Conservation (phyloP, 2,329 filamentous ascomycete species). For the Zymoseptoria crescenta region DNA sequence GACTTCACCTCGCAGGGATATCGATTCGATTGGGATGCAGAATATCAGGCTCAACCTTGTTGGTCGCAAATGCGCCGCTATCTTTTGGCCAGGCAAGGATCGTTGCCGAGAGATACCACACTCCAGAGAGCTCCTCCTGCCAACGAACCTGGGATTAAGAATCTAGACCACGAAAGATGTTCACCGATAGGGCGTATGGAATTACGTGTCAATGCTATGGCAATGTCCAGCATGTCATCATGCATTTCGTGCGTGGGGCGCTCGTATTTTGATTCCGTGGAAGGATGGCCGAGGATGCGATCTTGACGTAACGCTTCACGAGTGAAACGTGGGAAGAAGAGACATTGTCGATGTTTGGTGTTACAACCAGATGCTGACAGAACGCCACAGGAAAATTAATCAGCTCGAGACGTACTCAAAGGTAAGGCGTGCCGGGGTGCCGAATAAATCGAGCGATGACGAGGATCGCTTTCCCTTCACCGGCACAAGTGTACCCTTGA, state of each 20-base stretch:
- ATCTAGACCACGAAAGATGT: background rate
- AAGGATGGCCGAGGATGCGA: background rate
- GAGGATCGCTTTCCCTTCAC: background rate
- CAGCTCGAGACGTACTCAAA: background rate
- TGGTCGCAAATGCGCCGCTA: background rate
- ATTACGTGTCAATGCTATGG: background rate
- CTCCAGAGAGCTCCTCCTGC: no score
- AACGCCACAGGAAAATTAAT: background rate
- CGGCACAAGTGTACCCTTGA: background rate
- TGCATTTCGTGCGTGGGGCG: background rate
- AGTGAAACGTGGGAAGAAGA: background rate
- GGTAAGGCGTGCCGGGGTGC: background rate
- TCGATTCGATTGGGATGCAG: background rate
- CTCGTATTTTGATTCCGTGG: background rate
- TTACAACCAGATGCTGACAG: background rate
- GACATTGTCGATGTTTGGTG: background rate
- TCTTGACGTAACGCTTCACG: background rate
- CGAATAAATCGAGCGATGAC: background rate
- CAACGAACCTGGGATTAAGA: background rate
- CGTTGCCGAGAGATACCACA: background rate
- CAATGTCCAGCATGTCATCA: background rate
- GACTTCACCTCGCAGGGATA: background rate
- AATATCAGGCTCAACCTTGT: background rate
- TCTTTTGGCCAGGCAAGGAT: background rate
- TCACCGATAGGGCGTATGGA: background rate